These are phyloP conservation scores for Neurospora africana DNA, from an alignment of 495 filamentous ascomycete genomes.

Conservation along the genomic window DNA sequence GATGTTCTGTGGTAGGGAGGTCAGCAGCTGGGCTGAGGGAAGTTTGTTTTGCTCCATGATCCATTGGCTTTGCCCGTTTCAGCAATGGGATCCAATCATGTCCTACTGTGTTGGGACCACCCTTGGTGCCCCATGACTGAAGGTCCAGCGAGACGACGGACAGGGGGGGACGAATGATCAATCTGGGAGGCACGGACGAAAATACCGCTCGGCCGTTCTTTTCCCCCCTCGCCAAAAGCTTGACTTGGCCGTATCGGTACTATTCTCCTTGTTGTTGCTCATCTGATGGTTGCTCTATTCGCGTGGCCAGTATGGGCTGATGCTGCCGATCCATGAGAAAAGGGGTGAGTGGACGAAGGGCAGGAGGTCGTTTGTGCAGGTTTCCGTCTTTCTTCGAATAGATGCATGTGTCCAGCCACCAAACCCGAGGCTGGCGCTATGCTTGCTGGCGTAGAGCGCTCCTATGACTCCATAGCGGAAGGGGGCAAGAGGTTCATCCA, in stretches of 20 bases:
- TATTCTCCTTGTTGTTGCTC: background rate
- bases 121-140: background rate
- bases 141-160: background rate
- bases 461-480: constrained; percentile 5
- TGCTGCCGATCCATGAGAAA: constrained; percentile 8
- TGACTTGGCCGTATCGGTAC: background rate
- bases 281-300: constrained; percentile 11
- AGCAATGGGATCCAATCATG: background rate
- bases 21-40: background rate
- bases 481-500: constrained; percentile 11
- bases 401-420: constrained; percentile 20
- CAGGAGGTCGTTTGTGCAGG: constrained; percentile 27
- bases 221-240: background rate
- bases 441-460: constrained; percentile 4
- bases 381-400: constrained; percentile 25
- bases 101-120: background rate
- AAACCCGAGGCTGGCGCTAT: constrained; percentile 14
- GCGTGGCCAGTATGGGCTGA: constrained; percentile 20
- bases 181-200: background rate
- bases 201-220: background rate
- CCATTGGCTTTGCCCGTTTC: background rate
- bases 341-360: constrained; percentile 13
- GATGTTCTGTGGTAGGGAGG: background rate
- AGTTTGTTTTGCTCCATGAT: background rate
- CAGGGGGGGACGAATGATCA: background rate